Percentiles rank a stretch among this genome's conserved stretches.
These are phyloP conservation scores for Yamadazyma buinensis DNA, from an alignment of 1,139 yeast genomes.

Conservation along the genomic window DNA sequence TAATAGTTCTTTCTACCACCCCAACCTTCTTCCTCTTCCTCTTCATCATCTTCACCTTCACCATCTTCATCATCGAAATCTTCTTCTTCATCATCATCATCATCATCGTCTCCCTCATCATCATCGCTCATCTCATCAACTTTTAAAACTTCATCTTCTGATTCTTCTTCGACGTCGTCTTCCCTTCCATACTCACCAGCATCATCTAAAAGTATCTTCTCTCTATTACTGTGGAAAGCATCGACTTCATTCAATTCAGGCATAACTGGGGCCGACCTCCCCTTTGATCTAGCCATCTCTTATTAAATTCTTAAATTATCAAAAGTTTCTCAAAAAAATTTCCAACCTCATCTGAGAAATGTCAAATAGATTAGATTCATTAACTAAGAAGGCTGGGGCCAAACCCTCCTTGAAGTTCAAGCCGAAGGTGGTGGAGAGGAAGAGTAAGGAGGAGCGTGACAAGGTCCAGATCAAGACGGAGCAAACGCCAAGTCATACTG, in stretches of 20 bases:
- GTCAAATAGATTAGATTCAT: conserved; percentile 45
- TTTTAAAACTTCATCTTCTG: conserved; percentile 31
- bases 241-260: conserved; percentile 60
- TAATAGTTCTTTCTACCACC: conserved; percentile 76
- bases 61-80: conserved; percentile 30
- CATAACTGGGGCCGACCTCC: background rate
- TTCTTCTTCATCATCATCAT: conserved; percentile 24
- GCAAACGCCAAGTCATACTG: conserved; percentile 8
- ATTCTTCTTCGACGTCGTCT: conserved; percentile 26
- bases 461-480: conserved; percentile 49
- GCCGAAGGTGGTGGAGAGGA: conserved; percentile 81
- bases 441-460: conserved; percentile 76
- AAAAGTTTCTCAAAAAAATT: conserved; percentile 8
- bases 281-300: conserved; percentile 3
- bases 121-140: conserved; percentile 26
- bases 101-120: conserved; percentile 9
- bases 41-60: conserved; percentile 27
- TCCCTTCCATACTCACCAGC: conserved; percentile 45
- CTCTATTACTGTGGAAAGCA: conserved; percentile 63
- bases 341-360: conserved; percentile 14
- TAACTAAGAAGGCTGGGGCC: conserved; percentile 30
- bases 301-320: no score
- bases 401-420: conserved; percentile 63
- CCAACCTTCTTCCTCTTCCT: conserved; percentile 67
- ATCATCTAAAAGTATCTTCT: conserved; percentile 54